These are phyloP conservation scores for Apiospora malaysiana DNA, from an alignment of 2,329 filamentous ascomycete genomes.

Conservation along the genomic window DNA sequence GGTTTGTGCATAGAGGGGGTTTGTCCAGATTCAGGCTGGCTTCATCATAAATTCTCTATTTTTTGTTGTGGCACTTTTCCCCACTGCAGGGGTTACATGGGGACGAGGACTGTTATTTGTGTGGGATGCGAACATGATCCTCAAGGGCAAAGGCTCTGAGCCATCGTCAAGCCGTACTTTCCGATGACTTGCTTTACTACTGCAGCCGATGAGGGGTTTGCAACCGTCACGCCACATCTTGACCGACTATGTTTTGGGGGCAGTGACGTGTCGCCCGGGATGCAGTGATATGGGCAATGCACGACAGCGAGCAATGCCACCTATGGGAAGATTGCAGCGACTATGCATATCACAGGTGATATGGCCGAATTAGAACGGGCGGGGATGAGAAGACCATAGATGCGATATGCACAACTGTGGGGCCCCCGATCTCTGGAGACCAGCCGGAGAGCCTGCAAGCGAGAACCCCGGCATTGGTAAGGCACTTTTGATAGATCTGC, in stretches of 20 bases:
- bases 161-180: neutral
- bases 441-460: neutral
- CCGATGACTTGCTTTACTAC: neutral
- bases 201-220: neutral
- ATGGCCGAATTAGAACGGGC: neutral
- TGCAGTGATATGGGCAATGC: neutral
- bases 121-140: too few relatives aligned
- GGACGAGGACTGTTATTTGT: too few relatives aligned
- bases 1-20: neutral
- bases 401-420: conserved; percentile 3
- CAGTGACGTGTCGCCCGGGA: neutral
- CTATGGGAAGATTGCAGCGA: neutral
- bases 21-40: neutral
- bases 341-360: neutral
- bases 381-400: neutral
- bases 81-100: neutral
- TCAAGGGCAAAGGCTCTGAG: neutral
- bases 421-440: neutral
- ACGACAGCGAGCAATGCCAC: neutral
- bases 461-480: neutral
- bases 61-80: neutral
- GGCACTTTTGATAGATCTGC: neutral
- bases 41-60: neutral
- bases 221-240: neutral
- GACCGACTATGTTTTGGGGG: neutral